Conservation (phyloP, 306 rosid species). For the Ammopiptanthus mongolicus region DNA sequence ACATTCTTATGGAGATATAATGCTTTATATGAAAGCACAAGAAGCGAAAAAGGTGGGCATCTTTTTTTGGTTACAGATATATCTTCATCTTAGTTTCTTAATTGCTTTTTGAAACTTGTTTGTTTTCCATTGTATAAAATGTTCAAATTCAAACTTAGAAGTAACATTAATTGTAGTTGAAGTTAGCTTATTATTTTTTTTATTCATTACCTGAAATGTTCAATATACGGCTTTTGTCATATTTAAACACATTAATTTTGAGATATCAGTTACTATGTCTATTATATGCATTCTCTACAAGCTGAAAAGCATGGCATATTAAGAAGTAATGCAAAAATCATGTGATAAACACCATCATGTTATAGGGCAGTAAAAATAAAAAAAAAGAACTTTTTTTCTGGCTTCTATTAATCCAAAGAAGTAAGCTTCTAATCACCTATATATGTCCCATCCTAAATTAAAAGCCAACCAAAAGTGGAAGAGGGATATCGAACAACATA, state of each 20-base stretch:
- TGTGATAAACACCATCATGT: background rate
- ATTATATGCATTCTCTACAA: background rate
- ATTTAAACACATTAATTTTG: background rate
- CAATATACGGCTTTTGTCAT: background rate
- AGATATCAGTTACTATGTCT: background rate
- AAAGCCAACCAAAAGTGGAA: background rate
- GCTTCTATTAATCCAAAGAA: background rate
- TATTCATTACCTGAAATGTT: background rate
- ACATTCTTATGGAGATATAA: constrained; percentile 84
- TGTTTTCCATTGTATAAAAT: background rate
- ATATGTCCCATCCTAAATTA: background rate
- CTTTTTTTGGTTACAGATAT: constrained; percentile 11
- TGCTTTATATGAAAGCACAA: constrained; percentile 67
- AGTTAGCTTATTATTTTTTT: background rate
- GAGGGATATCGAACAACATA: background rate
- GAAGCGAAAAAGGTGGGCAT: constrained; percentile 63
- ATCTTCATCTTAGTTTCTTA: constrained; percentile 1
- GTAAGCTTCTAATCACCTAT: background rate
- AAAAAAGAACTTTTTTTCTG: background rate
- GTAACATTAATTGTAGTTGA: background rate
- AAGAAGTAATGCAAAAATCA: background rate
- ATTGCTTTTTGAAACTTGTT: constrained; percentile 11
- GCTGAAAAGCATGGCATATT: background rate
- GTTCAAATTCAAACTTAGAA: background rate
- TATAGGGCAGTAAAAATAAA: background rate